phyloP scores from a whole-genome alignment of 768 basidiomycete species.

The Phanerochaete sordida region DNA sequence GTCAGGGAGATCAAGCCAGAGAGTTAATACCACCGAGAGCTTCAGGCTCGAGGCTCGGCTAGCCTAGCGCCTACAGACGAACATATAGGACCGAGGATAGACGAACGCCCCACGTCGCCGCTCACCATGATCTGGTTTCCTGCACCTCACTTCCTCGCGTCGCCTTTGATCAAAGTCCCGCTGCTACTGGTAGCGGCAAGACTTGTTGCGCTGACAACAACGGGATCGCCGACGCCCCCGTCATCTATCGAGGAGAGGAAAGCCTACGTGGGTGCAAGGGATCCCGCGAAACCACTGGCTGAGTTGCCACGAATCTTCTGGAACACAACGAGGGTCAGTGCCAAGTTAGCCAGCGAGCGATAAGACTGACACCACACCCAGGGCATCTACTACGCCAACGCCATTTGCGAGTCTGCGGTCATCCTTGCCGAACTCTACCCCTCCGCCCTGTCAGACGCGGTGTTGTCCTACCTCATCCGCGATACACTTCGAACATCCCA shows the following conservation, averaged over 20 bases:
- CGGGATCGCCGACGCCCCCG: neutral
- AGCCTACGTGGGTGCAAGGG: neutral
- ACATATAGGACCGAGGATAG: no score
- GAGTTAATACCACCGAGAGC: no score
- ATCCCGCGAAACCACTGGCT: neutral
- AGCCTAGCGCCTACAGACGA: no score
- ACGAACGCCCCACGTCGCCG: no score
- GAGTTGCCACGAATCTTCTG: no score
- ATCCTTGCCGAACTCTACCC: neutral
- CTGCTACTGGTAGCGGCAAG: neutral
- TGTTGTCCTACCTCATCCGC: slow-evolving; percentile 1
- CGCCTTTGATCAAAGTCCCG: neutral
- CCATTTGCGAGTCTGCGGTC: neutral
- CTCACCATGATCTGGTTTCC: no score
- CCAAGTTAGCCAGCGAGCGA: no score
- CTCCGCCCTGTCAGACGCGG: neutral
- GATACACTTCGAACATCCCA: neutral
- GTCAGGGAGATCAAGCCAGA: no score
- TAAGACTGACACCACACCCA: neutral
- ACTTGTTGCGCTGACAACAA: neutral
- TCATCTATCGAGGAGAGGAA: neutral
- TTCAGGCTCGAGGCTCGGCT: no score
- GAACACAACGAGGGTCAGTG: no score
- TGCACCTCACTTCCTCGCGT: no score
- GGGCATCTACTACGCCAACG: neutral